Conservation (phyloP, 257 asterid species). For the Scutellaria barbata region DNA sequence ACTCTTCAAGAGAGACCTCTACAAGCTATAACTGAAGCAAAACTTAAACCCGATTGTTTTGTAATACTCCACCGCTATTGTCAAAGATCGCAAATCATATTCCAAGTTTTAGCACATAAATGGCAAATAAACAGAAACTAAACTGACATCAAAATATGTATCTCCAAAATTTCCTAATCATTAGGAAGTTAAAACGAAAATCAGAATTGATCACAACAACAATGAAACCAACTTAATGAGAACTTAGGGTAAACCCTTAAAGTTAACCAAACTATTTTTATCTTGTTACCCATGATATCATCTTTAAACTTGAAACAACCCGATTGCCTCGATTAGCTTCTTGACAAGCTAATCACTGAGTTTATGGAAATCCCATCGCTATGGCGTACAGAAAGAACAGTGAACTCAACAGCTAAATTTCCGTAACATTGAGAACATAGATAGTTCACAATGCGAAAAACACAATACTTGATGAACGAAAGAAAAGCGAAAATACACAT, state of each 20-base stretch:
- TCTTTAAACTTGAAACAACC: constrained; percentile 14
- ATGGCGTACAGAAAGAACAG: constrained; percentile 10
- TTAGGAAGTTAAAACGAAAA: not conserved
- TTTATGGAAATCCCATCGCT: constrained; percentile 1
- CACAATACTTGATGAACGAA: not conserved
- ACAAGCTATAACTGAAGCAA: constrained; percentile 14
- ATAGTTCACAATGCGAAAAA: not conserved
- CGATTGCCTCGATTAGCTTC: constrained; percentile 10
- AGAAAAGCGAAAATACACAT: not conserved
- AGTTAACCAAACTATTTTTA: not conserved
- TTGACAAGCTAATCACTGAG: constrained; percentile 16
- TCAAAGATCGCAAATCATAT: not conserved
- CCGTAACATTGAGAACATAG: not conserved
- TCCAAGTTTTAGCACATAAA: constrained; percentile 3
- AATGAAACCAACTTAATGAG: not conserved
- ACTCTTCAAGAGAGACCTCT: no score
- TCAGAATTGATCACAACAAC: constrained; percentile 11
- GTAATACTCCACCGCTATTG: constrained; percentile 1
- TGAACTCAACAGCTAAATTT: not conserved
- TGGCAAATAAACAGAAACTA: not conserved
- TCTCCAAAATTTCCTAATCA: constrained; percentile 19
- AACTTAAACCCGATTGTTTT: not conserved
- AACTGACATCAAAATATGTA: not conserved
- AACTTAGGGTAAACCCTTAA: not conserved
- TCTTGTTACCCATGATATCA: not conserved